Evolutionary conservation across 768 basidiomycete species (phyloP).

Genomic region (Trametes elegans): DNA sequence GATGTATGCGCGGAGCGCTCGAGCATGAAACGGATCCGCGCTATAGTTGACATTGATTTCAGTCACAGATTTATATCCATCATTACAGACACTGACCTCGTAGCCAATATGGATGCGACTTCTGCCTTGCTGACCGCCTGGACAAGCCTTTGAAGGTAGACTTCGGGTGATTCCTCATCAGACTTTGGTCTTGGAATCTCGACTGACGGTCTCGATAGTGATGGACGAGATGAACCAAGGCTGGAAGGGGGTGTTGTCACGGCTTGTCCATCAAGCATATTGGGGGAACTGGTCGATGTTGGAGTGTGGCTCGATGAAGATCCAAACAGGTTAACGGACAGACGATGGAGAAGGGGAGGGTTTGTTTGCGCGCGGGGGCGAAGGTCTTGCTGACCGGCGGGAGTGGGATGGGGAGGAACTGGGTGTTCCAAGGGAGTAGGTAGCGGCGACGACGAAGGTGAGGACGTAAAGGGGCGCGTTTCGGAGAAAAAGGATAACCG

Average conservation of each 20-base stretch:
- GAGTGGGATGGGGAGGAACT: constrained; percentile 14
- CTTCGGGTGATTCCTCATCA: constrained; percentile 65
- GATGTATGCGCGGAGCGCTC: constrained; percentile 72
- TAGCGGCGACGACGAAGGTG: constrained; percentile 21
- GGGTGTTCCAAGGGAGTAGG: constrained; percentile 19
- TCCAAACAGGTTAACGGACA: constrained; percentile 65
- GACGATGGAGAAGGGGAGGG: constrained; percentile 65
- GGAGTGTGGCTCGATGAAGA: constrained; percentile 32
- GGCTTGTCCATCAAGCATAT: constrained; percentile 13
- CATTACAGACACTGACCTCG: constrained; percentile 50
- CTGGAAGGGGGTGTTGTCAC: constrained; percentile 22
- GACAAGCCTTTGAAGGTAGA: constrained; percentile 65
- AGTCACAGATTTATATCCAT: background rate
- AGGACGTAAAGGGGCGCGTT: constrained; percentile 17
- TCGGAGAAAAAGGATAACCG: constrained; percentile 19
- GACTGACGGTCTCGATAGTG: constrained; percentile 41
- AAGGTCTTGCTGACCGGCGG: constrained; percentile 23
- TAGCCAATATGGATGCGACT: constrained; percentile 75
- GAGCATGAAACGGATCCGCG: constrained; percentile 63
- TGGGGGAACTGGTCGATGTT: constrained; percentile 30
- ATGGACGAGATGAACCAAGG: constrained; percentile 43
- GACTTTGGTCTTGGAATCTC: constrained; percentile 50
- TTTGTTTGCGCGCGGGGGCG: constrained; percentile 56
- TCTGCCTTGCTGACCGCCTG: constrained; percentile 72
- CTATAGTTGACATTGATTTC: constrained; percentile 37